Evolutionary conservation across 805 yeast species (phyloP).

Genomic region (Starmerella gropengiesseri): DNA sequence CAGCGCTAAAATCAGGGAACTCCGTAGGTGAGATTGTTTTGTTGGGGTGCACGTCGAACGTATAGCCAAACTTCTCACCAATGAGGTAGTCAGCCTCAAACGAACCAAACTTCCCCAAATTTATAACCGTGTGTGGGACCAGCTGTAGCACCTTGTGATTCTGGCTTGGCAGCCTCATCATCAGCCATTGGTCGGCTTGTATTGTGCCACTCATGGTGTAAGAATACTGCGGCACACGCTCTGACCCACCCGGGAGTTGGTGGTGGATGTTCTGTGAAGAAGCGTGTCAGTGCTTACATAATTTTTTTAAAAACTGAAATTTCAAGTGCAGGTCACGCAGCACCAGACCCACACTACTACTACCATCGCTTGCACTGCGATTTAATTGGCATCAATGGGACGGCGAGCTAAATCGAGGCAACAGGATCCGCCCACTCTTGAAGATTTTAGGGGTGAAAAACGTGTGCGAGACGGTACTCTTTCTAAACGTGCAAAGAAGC

Average conservation of each 20-base stretch:
- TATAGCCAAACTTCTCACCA: slow-evolving; percentile 77
- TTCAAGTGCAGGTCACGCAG: background rate
- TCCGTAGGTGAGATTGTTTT: slow-evolving; percentile 26
- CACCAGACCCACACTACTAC: background rate
- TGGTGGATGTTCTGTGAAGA: background rate
- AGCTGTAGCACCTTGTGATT: slow-evolving; percentile 64
- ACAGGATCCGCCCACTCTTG: slow-evolving; percentile 80
- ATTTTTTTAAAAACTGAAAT: slow-evolving; percentile 9
- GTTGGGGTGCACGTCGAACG: slow-evolving; percentile 69
- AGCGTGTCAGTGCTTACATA: background rate
- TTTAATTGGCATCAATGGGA: slow-evolving; percentile 47
- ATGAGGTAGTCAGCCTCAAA: slow-evolving; percentile 63
- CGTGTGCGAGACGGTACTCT: slow-evolving; percentile 17
- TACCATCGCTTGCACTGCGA: background rate
- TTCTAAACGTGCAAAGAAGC: slow-evolving; percentile 26
- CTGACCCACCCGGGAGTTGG: too few relatives aligned
- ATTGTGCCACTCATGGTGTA: slow-evolving; percentile 30
- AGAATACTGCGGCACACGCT: too few relatives aligned
- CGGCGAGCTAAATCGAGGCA: slow-evolving; percentile 89
- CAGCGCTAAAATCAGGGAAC: slow-evolving; percentile 28
- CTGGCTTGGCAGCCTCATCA: slow-evolving; percentile 73
- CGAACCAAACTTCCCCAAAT: slow-evolving; percentile 85
- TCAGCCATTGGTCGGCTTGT: slow-evolving; percentile 41
- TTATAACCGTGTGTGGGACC: slow-evolving; percentile 47
- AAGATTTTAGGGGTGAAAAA: slow-evolving; percentile 49